phyloP scores from a whole-genome alignment of 345 rosid species.

The Gossypium sturtianum region DNA sequence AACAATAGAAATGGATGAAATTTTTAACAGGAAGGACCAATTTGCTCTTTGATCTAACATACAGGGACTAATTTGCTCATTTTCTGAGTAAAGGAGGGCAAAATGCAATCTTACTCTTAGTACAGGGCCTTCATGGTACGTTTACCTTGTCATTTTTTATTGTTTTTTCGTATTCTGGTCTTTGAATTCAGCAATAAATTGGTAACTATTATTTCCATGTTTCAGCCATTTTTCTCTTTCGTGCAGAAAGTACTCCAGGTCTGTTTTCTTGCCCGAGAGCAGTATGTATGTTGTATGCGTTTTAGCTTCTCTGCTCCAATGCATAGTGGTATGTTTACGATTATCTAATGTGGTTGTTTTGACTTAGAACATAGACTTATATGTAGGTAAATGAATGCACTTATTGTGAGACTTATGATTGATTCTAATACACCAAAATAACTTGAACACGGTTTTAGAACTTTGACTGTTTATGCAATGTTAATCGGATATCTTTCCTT shows the following conservation, averaged over 20 bases:
- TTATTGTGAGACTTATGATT: background rate
- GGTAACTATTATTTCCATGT: background rate
- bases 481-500: background rate
- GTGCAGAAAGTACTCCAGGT: background rate
- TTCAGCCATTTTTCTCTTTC: background rate
- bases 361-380: slow-evolving; percentile 2
- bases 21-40: no score
- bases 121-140: no score
- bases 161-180: background rate
- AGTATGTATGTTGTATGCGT: background rate
- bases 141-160: background rate
- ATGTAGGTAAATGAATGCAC: background rate
- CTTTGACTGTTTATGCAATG: background rate
- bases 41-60: no score
- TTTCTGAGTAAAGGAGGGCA: no score
- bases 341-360: background rate
- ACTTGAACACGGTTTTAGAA: background rate
- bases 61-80: no score
- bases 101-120: no score
- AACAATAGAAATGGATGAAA: no score
- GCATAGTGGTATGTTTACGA: background rate
- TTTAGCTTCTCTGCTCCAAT: background rate
- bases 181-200: background rate
- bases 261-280: background rate
- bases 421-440: background rate